phyloP scores from a whole-genome alignment of 441 rosid species.

The Populus hybrid region DNA sequence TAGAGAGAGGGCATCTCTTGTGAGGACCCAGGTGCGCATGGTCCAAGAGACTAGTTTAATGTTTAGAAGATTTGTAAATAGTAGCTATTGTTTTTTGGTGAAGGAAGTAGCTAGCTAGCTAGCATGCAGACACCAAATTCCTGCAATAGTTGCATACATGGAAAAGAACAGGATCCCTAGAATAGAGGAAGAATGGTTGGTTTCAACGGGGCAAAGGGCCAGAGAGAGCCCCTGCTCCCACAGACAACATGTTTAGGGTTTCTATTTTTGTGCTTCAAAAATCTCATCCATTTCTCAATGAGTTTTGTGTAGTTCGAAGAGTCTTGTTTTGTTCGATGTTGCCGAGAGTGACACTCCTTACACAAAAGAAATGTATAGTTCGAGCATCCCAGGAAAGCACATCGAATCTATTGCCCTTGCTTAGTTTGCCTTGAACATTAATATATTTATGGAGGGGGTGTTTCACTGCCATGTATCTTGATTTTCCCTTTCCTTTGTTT shows the following conservation, averaged over 20 bases:
- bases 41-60: neutral
- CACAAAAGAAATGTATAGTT: neutral
- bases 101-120: neutral
- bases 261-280: constrained; percentile 22
- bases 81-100: neutral
- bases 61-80: neutral
- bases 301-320: neutral
- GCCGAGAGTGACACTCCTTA: neutral
- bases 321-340: neutral
- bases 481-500: too few species aligned
- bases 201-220: constrained; percentile 1
- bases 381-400: neutral
- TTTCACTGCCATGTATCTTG: too few species aligned
- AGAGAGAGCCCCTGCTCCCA: neutral
- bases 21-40: neutral
- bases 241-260: constrained; percentile 10
- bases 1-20: neutral
- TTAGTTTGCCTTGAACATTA: neutral
- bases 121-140: constrained; percentile 7
- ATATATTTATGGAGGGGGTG: too few species aligned
- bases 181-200: constrained; percentile 16
- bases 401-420: neutral
- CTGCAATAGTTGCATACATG: constrained; percentile 1
- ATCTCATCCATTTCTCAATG: constrained; percentile 15
- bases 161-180: constrained; percentile 20